Evolutionary conservation across 2,329 filamentous ascomycete genomes (phyloP), one percentile per base, ranked within the genome.

Genomic region (Hortaea werneckii): DNA sequence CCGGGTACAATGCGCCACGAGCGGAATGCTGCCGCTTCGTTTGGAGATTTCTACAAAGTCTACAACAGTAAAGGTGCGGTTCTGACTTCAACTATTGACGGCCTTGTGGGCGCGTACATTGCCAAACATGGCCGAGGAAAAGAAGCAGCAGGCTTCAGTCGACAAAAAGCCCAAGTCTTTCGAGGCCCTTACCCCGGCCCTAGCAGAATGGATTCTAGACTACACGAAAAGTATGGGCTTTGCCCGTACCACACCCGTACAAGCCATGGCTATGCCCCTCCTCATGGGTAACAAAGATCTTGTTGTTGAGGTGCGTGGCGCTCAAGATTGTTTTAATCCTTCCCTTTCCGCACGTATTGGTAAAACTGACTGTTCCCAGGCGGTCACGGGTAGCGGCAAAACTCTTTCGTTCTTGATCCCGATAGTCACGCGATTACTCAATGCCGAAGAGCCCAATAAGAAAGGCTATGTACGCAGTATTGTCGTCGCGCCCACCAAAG

Each of bases 201-300:
- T 88, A 29, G 85, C 83, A 49, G 75, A 83, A 78, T 96, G 89
- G 87, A 80, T 92, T 46, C 72, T 92, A 44, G 86, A 94, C 54
- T 88, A 87, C 48, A 81, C 94, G 41, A 75, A 80, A 42, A 79
- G 82, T 53, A 90, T 92, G 82, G 87, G 87, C 50, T 95, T 95
- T 66, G 71, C 75, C 52, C 82, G 84, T 63, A 89, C 92, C 76
- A 95, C 89, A 3, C 90, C 90, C 1, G 89, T 95, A n/a, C 90
- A 96, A 68, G 87, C 89, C 39, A 90, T 87, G 48, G 84, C 87
- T 4, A 84, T 95, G 54, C 87, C 88, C 9, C 77, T 95, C 43
- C 92, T 95, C 62, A 82, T 89, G 68, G 82, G 80, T 43, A 85
- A 94, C 64, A 94, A 94, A 60, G 88, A 95, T 65, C 86, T 94